Conservation (phyloP, 1,139 yeast species). For the Suhomyces wounanorum region DNA sequence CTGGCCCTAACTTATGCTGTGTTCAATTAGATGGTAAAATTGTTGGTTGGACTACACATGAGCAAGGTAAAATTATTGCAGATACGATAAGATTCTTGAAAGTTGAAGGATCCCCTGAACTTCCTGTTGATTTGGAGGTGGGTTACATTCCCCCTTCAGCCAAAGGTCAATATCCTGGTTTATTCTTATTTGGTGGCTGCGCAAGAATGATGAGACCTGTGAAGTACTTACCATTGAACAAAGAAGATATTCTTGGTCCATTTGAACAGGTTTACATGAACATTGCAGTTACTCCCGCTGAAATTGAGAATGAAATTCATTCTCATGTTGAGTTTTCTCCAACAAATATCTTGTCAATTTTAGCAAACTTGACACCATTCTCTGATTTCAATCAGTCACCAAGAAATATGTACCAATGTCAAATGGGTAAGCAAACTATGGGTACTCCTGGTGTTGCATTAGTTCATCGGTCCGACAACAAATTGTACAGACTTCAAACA, state of each 20-base stretch:
- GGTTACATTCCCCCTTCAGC: slow-evolving; percentile 95
- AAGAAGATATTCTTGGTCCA: slow-evolving; percentile 89
- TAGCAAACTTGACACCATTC: slow-evolving; percentile 96
- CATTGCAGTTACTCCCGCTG: slow-evolving; percentile 92
- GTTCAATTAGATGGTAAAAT: slow-evolving; percentile 92
- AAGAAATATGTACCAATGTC: slow-evolving; percentile 99
- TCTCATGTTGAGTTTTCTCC: slow-evolving; percentile 94
- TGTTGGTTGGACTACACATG: slow-evolving; percentile 93
- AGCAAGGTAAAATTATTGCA: slow-evolving; percentile 82
- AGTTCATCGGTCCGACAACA: slow-evolving; percentile 91
- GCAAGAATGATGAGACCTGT: slow-evolving; percentile 97
- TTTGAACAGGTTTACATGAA: slow-evolving; percentile 98
- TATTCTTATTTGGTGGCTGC: slow-evolving; percentile 85
- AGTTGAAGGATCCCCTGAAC: slow-evolving; percentile 72
- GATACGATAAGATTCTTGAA: slow-evolving; percentile 93
- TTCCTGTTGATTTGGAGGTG: slow-evolving; percentile 85
- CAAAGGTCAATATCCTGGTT: slow-evolving; percentile 97
- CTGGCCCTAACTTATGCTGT: slow-evolving; percentile 86
- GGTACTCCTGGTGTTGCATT: slow-evolving; percentile 99
- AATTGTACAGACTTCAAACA: slow-evolving; percentile 84
- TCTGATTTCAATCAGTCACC: slow-evolving; percentile 99
- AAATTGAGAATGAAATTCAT: slow-evolving; percentile 78
- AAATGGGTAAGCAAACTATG: slow-evolving; percentile 99
- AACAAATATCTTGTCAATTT: slow-evolving; percentile 87
- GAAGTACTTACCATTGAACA: slow-evolving; percentile 80